Evolutionary conservation across 139 green algal species (phyloP), one percentile per base, ranked within the genome.

Genomic region (Chlamydomonas schloesseri): DNA sequence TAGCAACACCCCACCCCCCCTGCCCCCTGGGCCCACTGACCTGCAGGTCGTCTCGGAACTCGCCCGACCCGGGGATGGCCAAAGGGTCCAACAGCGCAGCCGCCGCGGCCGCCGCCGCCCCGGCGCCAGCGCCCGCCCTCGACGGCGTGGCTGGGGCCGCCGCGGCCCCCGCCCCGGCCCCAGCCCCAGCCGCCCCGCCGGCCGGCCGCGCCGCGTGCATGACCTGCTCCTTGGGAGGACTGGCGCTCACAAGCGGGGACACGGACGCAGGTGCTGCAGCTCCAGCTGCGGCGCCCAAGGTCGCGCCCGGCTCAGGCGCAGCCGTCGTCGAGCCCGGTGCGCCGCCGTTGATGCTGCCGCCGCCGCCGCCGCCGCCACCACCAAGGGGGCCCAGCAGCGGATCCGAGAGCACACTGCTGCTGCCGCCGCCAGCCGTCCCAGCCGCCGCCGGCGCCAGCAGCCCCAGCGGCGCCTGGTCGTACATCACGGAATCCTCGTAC

Each of bases 401-500:
- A 14, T 71, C 64, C n/a, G 17, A 33, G 2, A 15, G 18, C 18
- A 1, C 60, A n/a, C 15, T 4, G 4, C 18, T 31, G 11, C 26
- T 3, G 26, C 60, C 64, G 13, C 64, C 64, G 64, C 64, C 64
- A 28, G 4, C 64, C 14, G 26, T 71, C 26, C n/a, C 64, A 24
- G 2, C 58, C n/a, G 34, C 53, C 50, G 8, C 53, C 78, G 28
- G 42, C 64, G 13, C 3, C 37, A 3, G 62, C 37, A 33, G 69
- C 34, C 26, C 62, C 28, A 55, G 37, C 78, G 78, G 78, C 42
- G 78, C 78, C 78, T 80, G 60, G 10, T 90, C 90, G 83, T 88
- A 92, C 65, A 93, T 76, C 11, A 88, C 60, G 0, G 74, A 90
- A 46, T 94, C 92, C 20, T 93, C 88, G 70, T 95, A 93, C 31